These are phyloP conservation scores for Fusarium camptoceras DNA, from an alignment of 2,329 filamentous ascomycete species.

Conservation along the genomic window DNA sequence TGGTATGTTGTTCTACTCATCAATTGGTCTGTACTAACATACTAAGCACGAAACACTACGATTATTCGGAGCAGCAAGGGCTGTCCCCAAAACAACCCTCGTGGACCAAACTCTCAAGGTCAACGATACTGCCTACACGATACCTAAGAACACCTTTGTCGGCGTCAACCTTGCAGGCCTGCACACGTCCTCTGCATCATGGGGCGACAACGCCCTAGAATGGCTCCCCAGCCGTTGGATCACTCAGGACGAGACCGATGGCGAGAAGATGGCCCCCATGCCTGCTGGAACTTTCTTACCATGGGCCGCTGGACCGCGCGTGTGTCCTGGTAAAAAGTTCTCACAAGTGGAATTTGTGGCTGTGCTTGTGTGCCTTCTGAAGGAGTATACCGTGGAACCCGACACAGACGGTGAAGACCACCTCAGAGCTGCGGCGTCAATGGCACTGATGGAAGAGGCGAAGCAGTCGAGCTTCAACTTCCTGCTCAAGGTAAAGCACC, in stretches of 20 bases:
- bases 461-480: conserved; percentile 43
- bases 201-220: conserved; percentile 34
- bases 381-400: conserved; percentile 35
- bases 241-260: conserved; percentile 11
- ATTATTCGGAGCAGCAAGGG: conserved; percentile 35
- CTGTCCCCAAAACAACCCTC: conserved; percentile 34
- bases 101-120: conserved; percentile 28
- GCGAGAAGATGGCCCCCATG: conserved; percentile 25
- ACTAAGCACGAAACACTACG: conserved; percentile 35
- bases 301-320: conserved; percentile 35
- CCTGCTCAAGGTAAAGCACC: conserved; percentile 41
- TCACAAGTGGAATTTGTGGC: conserved; percentile 44
- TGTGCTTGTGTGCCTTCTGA: conserved; percentile 33
- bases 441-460: conserved; percentile 37
- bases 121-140: conserved; percentile 30
- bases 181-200: conserved; percentile 32
- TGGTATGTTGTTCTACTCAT: conserved; percentile 1
- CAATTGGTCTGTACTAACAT: background rate
- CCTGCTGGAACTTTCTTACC: conserved; percentile 29
- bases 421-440: conserved; percentile 25
- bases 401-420: conserved; percentile 20
- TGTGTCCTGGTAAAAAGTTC: conserved; percentile 42
- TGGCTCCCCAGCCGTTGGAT: conserved; percentile 43
- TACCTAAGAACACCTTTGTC: conserved; percentile 34
- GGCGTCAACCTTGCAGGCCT: conserved; percentile 37